These are phyloP conservation scores for Globisporangium parvum DNA, from an alignment of 352 stramenopile genomes.

Conservation along the genomic window DNA sequence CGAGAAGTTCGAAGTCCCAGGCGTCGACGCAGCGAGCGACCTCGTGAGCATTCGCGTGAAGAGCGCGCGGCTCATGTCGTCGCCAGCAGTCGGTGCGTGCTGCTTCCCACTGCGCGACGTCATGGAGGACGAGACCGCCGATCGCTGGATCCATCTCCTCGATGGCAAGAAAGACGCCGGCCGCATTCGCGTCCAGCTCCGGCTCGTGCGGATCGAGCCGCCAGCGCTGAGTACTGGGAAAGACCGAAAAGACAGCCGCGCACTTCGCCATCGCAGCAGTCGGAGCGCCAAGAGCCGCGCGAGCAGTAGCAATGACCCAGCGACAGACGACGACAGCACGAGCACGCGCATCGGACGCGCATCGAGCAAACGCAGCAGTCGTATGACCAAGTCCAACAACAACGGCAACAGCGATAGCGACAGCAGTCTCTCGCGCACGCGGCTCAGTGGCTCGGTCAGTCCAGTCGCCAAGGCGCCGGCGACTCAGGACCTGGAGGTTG, in stretches of 20 bases:
- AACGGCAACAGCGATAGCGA: conserved; percentile 11
- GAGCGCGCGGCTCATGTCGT: conserved; percentile 60
- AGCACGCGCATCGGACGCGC: not conserved
- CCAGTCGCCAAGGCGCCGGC: conserved; percentile 1
- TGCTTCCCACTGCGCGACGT: conserved; percentile 42
- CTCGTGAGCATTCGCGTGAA: conserved; percentile 71
- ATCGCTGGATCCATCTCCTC: conserved; percentile 55
- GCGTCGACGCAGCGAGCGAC: conserved; percentile 35
- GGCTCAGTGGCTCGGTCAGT: conserved; percentile 11
- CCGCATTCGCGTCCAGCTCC: conserved; percentile 59
- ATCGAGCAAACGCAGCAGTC: not conserved
- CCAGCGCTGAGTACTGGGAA: conserved; percentile 15
- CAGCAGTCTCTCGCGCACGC: conserved; percentile 12
- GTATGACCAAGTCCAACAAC: not conserved
- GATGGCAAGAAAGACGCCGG: conserved; percentile 51
- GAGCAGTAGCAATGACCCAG: conserved; percentile 1
- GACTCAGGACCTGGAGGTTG: not conserved
- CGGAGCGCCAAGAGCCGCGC: not conserved
- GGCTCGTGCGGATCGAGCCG: conserved; percentile 35
- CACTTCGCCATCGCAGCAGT: conserved; percentile 2
- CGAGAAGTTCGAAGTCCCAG: conserved; percentile 69
- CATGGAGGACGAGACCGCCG: conserved; percentile 31
- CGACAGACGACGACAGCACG: not conserved
- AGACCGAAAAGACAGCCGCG: conserved; percentile 2
- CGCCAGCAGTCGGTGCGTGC: conserved; percentile 43